Conservation (phyloP, 495 filamentous ascomycete genomes). For the Aspergillus nanangensis region DNA sequence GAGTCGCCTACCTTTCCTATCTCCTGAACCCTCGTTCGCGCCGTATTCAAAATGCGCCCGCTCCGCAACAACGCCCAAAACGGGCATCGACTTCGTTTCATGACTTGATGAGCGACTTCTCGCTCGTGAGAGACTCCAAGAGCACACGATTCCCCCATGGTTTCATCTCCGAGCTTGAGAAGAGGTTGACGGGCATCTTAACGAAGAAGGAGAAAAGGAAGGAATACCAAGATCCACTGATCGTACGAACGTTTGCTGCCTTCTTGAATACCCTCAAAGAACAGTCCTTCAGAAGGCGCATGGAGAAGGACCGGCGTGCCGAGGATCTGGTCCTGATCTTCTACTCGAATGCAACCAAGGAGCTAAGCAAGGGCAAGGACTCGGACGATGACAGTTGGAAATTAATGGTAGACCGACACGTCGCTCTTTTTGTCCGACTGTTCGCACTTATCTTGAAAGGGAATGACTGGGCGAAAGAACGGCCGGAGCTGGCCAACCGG, state of each 20-base stretch:
- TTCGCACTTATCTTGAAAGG: slow-evolving; percentile 75
- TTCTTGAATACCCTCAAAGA: slow-evolving; percentile 75
- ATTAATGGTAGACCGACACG: slow-evolving; percentile 86
- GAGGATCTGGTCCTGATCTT: slow-evolving; percentile 87
- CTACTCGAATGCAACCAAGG: slow-evolving; percentile 88
- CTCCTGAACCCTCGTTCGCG: slow-evolving; percentile 87
- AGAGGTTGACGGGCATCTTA: slow-evolving; percentile 61
- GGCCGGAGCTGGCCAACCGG: slow-evolving; percentile 74
- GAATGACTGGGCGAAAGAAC: slow-evolving; percentile 73
- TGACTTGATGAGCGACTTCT: slow-evolving; percentile 71
- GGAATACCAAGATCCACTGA: slow-evolving; percentile 72
- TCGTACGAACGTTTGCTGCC: slow-evolving; percentile 76
- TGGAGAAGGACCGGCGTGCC: slow-evolving; percentile 91
- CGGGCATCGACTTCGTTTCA: slow-evolving; percentile 68
- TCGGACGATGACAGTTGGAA: slow-evolving; percentile 90
- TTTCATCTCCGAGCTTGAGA: slow-evolving; percentile 66
- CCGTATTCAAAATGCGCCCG: slow-evolving; percentile 74
- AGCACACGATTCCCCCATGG: slow-evolving; percentile 77
- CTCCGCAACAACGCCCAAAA: slow-evolving; percentile 54
- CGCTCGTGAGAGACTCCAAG: slow-evolving; percentile 67
- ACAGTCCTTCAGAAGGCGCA: slow-evolving; percentile 63
- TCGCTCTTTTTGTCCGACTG: slow-evolving; percentile 90
- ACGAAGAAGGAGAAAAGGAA: slow-evolving; percentile 66
- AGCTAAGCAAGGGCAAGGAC: slow-evolving; percentile 72
- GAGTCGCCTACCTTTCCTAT: slow-evolving; percentile 88